Base-by-base conservation (phyloP, 305 asterid species). In the Galium porrigens region DNA sequence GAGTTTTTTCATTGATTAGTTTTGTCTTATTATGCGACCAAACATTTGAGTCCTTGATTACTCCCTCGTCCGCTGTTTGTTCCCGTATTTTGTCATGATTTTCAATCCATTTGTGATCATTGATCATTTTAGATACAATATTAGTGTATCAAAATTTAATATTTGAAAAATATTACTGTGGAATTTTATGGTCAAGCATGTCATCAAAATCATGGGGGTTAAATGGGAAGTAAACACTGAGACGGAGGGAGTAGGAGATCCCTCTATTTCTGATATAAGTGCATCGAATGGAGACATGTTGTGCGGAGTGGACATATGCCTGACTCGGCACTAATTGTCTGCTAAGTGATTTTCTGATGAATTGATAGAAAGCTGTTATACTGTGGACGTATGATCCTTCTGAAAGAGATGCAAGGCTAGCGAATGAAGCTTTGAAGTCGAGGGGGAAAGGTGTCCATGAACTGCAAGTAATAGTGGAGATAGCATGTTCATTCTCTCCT, bases 391-490 rank as follows among this genome's bases (percentile, higher is more conserved):
- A 77, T 30, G 94, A 89, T 57, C 90, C 97, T 3, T 63, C 85
- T 22, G 95, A 85, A 69, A 81, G 95, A 74, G 95, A 89, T 60
- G 94, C 97, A 11, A 77, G 85, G 75, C 81, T 89, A 25, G 92
- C 84, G 3, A 81, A 85, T 17, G 82, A 75, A 60, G 88, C 92
- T 29, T 68, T 89, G 52, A 82, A 76, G 62, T 79, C 85, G 0
- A 73, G 58, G 72, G 73, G 65, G 72, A 81, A 82, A 74, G 79
- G 44, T 63, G 65, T 81, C 52, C 77, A 68, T 1, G 79, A 82
- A 3, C 73, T 89, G 18, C 97, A 87, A 79, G 86, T 85, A 4
- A 77, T 86, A 39, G 86, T 78, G 9, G 97, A 89, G 84, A 84
- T 86, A 76, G 94, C 94, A 2, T 86, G 95, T 61, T 84, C 94